Evolutionary conservation across 2,329 filamentous ascomycete genomes (phyloP).

Genomic region (Magnaporthales sp.): DNA sequence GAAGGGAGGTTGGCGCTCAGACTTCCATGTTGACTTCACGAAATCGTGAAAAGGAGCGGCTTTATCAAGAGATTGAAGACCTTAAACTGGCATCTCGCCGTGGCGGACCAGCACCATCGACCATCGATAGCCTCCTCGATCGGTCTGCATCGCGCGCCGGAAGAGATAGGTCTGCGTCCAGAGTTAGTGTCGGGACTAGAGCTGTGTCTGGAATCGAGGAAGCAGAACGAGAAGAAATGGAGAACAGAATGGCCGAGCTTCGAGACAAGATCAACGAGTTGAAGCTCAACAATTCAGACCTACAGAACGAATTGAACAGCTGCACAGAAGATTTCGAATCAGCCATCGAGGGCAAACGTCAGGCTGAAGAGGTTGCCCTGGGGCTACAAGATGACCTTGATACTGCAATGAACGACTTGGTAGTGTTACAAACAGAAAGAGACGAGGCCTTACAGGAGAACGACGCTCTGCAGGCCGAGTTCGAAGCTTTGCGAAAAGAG

Average conservation of each 20-base stretch:
- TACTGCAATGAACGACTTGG: conserved; percentile 68
- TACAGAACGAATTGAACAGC: conserved; percentile 73
- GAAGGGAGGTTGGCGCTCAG: conserved; percentile 88
- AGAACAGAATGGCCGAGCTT: conserved; percentile 73
- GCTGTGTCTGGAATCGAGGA: conserved; percentile 58
- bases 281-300: conserved; percentile 82
- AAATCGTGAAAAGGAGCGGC: conserved; percentile 86
- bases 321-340: conserved; percentile 73
- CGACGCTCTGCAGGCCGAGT: conserved; percentile 51
- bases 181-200: conserved; percentile 60
- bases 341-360: conserved; percentile 53
- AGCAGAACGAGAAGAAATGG: conserved; percentile 74
- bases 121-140: conserved; percentile 86
- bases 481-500: conserved; percentile 51
- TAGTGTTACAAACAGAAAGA: conserved; percentile 71
- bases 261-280: conserved; percentile 81
- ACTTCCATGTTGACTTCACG: conserved; percentile 96
- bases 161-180: conserved; percentile 64
- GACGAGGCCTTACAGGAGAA: conserved; percentile 50
- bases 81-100: conserved; percentile 81
- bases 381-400: conserved; percentile 69
- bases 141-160: conserved; percentile 83
- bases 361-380: conserved; percentile 47
- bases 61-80: conserved; percentile 96
- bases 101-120: conserved; percentile 50